Base-by-base conservation (phyloP, 208 protist species). In the Crithidia mellificae region DNA sequence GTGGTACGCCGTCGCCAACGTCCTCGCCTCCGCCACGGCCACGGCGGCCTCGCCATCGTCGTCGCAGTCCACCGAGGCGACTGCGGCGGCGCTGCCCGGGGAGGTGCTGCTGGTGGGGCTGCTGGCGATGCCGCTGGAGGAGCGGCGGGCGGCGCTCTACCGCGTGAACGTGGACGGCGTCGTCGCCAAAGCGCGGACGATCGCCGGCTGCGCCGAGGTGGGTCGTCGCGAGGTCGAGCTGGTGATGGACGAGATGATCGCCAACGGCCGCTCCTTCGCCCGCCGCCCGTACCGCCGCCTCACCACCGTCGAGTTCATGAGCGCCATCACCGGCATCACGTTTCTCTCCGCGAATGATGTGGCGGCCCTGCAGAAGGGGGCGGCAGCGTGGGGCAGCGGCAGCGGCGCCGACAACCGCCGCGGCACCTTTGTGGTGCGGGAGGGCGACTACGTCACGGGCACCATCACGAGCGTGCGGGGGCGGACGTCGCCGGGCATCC, bases 261-360 rank as follows among this genome's bases (percentile, higher is more conserved):
- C 79, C 12, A 68, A 76, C 29, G 82, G 85, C 20, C 70, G 55
- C 41, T 88, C 83, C 29, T 87, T 81, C 27, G 32, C 87, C 34
- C 82, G 85, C 24, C 80, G 90, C 34, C 90, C 84, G 38, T 95
- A 88, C 77, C 83, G 90, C 34, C 74, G 82, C 25, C 39, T 95
- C 14, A 89, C 87, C 6, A 80, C 71, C 14, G 62, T 80, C 12
- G 85, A 90, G 68, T 78, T 95, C 17, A 89, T 95, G 81, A 56
- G 63, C 14, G 70, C 56, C 46, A 51, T 92, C 20, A 93, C 90
- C 6, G 87, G 87, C 11, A 80, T 93, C 44, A 78, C 75, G 12
- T 93, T 80, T 53, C 69, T 87, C 32, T 67, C 78, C 46, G 57
- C 61, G 15, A 30, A n/a, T 2, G 79, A 88, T 25, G 32, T 63